Percentiles rank a stretch among this genome's conserved stretches.
Evolutionary conservation across 2,329 filamentous ascomycete species (phyloP).

Genomic region (Lachnum nothofagi): DNA sequence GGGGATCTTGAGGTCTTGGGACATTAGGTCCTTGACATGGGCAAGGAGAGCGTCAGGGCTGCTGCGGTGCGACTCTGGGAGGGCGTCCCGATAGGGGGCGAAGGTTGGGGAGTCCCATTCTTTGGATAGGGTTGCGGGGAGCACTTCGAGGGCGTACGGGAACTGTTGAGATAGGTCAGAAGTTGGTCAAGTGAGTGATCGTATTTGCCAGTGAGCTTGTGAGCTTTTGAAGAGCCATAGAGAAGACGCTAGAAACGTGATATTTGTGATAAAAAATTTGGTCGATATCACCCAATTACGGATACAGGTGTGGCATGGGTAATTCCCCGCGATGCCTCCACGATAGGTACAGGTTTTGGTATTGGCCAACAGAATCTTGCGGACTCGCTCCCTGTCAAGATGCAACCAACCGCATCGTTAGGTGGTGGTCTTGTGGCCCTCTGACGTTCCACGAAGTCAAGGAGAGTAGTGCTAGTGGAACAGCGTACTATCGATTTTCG

Average conservation of each 20-base stretch:
- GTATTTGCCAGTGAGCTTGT: background rate
- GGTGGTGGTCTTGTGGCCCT: slow-evolving; percentile 3
- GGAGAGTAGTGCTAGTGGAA: too few relatives aligned
- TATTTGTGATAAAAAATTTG: background rate
- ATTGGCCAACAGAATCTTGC: slow-evolving; percentile 16
- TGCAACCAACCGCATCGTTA: slow-evolving; percentile 13
- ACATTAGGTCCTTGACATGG: slow-evolving; percentile 67
- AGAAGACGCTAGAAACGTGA: background rate
- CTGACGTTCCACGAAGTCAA: background rate
- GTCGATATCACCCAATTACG: background rate
- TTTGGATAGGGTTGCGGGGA: slow-evolving; percentile 57
- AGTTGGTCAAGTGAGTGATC: background rate
- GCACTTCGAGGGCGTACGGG: slow-evolving; percentile 65
- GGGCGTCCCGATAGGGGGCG: slow-evolving; percentile 62
- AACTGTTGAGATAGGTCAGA: slow-evolving; percentile 49
- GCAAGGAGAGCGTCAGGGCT: slow-evolving; percentile 56
- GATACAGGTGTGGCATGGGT: background rate
- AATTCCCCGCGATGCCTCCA: slow-evolving; percentile 14
- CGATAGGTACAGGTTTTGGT: background rate
- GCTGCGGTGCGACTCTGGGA: slow-evolving; percentile 58
- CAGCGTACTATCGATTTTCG: too few relatives aligned
- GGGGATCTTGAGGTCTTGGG: slow-evolving; percentile 66
- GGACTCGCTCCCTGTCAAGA: slow-evolving; percentile 1
- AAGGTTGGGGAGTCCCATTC: slow-evolving; percentile 65
- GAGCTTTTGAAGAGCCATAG: background rate